Conservation (phyloP, 2,329 filamentous ascomycete genomes). For the Cordyceps militaris region DNA sequence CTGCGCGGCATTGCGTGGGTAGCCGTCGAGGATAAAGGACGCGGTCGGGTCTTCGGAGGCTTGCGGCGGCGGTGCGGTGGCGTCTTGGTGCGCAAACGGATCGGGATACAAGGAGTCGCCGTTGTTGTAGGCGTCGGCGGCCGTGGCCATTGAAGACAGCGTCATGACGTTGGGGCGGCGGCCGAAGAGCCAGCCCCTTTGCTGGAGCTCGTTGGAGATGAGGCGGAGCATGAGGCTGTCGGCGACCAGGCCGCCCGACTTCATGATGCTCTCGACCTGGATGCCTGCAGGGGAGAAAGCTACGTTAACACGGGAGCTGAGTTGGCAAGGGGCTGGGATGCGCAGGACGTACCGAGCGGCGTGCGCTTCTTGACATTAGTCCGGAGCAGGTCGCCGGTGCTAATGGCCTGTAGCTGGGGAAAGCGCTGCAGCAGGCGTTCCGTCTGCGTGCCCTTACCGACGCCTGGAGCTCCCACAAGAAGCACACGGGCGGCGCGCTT, state of each 20-base stretch:
- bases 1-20: conserved; percentile 80
- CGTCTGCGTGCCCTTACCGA: conserved; percentile 94
- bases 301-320: background rate
- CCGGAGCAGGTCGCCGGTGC: conserved; percentile 85
- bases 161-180: conserved; percentile 44
- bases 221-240: conserved; percentile 88
- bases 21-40: conserved; percentile 93
- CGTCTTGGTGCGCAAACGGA: conserved; percentile 31
- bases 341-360: conserved; percentile 59
- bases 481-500: conserved; percentile 84
- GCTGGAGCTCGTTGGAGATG: conserved; percentile 81
- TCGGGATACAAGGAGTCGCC: conserved; percentile 30
- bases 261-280: conserved; percentile 84
- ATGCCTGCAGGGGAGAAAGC: conserved; percentile 53
- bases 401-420: conserved; percentile 83
- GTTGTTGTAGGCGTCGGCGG: conserved; percentile 28
- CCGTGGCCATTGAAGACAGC: conserved; percentile 37
- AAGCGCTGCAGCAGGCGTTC: conserved; percentile 81
- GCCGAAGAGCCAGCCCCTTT: conserved; percentile 71
- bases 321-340: background rate
- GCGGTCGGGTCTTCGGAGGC: conserved; percentile 65
- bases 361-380: conserved; percentile 88
- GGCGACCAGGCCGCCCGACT: conserved; percentile 79
- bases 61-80: conserved; percentile 29
- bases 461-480: conserved; percentile 89